phyloP scores from a whole-genome alignment of 305 asterid genomes.

The Fraxinus nigra region DNA sequence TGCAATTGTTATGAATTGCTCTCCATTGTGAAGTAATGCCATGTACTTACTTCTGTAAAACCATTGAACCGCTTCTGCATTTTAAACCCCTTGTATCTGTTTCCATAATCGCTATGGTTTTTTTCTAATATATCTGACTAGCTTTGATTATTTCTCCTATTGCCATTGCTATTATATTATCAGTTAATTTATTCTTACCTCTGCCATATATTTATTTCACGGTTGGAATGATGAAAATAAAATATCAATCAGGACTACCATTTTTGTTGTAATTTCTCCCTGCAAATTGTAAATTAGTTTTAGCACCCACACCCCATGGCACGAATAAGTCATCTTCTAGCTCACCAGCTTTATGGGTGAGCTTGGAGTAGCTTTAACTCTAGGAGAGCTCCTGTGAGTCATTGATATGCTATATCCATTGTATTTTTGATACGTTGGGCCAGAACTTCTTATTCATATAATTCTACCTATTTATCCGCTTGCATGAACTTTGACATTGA shows the following conservation, averaged over 20 bases:
- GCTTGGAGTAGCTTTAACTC: neutral
- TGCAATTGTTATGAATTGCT: conserved; percentile 8
- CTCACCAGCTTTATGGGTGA: neutral
- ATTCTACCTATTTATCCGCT: neutral
- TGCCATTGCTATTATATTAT: conserved; percentile 12
- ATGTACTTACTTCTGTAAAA: neutral
- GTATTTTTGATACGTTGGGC: neutral
- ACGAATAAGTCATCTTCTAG: neutral
- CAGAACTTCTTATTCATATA: neutral
- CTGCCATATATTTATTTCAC: neutral
- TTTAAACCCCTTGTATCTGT: conserved; percentile 7
- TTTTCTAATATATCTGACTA: conserved; percentile 10
- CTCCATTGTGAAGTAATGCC: conserved; percentile 24
- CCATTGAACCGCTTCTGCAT: conserved; percentile 8
- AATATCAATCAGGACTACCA: neutral
- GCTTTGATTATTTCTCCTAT: conserved; percentile 16
- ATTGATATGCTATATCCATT: neutral
- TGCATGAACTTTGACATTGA: neutral
- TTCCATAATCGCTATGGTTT: conserved; percentile 23
- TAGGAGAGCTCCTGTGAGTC: neutral
- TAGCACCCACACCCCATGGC: neutral
- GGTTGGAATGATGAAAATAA: neutral
- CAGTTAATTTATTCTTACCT: neutral
- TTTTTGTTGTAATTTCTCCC: neutral
- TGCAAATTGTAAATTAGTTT: neutral